A percentile compares a stretch with the other conserved stretches of the same genome.
Conservation (phyloP, 768 basidiomycete genomes). For the Trametopsis cervina region DNA sequence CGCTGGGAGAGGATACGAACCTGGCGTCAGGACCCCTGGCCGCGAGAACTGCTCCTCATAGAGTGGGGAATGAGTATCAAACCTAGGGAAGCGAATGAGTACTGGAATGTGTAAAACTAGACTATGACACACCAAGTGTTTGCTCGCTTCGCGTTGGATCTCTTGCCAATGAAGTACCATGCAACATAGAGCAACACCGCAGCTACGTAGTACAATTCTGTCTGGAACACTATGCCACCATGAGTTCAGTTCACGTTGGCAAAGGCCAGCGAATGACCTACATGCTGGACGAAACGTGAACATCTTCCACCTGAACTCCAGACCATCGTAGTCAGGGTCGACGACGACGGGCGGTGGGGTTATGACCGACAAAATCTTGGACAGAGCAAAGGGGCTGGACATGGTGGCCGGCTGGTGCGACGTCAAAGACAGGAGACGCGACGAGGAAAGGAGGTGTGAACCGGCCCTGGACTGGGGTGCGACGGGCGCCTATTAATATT, state of each 20-base stretch:
- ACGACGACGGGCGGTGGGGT: slow-evolving; percentile 54
- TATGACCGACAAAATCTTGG: slow-evolving; percentile 20
- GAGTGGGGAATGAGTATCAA: slow-evolving; percentile 49
- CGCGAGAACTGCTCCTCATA: slow-evolving; percentile 70
- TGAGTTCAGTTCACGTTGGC: slow-evolving; percentile 3
- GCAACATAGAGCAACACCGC: slow-evolving; percentile 50
- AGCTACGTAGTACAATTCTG: slow-evolving; percentile 52
- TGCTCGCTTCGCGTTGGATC: slow-evolving; percentile 51
- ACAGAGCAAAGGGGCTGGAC: slow-evolving; percentile 2
- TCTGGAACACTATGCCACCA: slow-evolving; percentile 47
- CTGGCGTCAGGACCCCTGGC: too few relatives aligned
- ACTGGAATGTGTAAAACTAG: slow-evolving; percentile 6
- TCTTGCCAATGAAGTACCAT: slow-evolving; percentile 54
- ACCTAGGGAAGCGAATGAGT: slow-evolving; percentile 34
- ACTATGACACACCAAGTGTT: slow-evolving; percentile 51
- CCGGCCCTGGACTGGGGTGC: too few relatives aligned
- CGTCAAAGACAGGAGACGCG: neutral
- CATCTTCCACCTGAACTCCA: slow-evolving; percentile 66
- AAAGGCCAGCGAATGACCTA: slow-evolving; percentile 29
- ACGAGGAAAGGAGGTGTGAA: neutral
- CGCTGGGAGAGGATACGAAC: too few relatives aligned
- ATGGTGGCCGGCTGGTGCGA: neutral
- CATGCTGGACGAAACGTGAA: slow-evolving; percentile 78
- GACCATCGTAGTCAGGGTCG: slow-evolving; percentile 60
- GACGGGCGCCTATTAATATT: neutral